Conservation (phyloP, 2,329 filamentous ascomycete species). For the Coniochaeta prunicola region DNA sequence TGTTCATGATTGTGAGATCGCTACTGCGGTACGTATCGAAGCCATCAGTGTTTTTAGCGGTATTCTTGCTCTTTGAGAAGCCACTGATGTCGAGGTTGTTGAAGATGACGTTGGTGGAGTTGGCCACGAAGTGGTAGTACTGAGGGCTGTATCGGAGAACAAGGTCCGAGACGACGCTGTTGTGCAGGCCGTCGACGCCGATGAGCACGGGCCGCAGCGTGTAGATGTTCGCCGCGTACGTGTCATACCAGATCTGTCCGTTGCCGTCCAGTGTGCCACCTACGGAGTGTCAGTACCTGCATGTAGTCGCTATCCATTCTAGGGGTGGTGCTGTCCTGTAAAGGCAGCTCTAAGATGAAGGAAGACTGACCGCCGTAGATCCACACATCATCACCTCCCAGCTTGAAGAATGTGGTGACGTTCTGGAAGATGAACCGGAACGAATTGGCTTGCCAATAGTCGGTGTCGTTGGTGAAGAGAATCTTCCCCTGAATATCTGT, state of each 20-base stretch:
- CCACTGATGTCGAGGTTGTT: constrained; percentile 54
- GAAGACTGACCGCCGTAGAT: constrained; percentile 46
- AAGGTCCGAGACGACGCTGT: constrained; percentile 48
- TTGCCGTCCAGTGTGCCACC: constrained; percentile 47
- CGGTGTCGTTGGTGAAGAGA: constrained; percentile 56
- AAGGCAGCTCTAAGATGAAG: neutral
- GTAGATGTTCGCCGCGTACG: constrained; percentile 49
- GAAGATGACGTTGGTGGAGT: constrained; percentile 53
- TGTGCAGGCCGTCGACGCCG: constrained; percentile 49
- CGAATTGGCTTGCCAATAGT: constrained; percentile 58
- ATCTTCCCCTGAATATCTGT: constrained; percentile 27
- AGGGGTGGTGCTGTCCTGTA: neutral
- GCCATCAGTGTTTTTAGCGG: constrained; percentile 59
- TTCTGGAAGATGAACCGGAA: constrained; percentile 61
- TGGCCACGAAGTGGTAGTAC: constrained; percentile 57
- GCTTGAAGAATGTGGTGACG: constrained; percentile 58
- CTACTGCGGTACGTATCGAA: constrained; percentile 54
- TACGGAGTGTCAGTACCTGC: constrained; percentile 4
- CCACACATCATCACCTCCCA: constrained; percentile 59
- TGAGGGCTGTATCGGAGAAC: constrained; percentile 47
- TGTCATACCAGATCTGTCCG: constrained; percentile 58
- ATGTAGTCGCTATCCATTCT: neutral
- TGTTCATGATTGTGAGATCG: constrained; percentile 57
- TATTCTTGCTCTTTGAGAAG: constrained; percentile 38
- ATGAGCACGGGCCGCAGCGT: constrained; percentile 54